Evolutionary conservation across 257 asterid genomes (phyloP), one percentile per base, ranked within the genome.

Genomic region (Solanum habrochaites): DNA sequence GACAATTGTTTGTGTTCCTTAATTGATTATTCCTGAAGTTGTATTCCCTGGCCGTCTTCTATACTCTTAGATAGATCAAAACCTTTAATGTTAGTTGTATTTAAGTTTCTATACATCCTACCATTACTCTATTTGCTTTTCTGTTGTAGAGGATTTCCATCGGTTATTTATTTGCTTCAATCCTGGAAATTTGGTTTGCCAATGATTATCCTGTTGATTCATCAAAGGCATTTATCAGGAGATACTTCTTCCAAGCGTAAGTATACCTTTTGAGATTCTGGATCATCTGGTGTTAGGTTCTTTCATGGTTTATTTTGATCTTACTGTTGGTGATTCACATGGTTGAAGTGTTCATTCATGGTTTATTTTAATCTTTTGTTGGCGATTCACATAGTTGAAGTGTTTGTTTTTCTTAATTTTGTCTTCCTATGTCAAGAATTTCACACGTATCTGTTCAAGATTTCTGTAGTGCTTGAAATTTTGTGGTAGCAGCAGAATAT

Each of bases 171-270:
- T 82, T 96, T 90, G 93, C 94, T 87, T 93, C 99, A 70, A 69
- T 89, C 82, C 71, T 92, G 94, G 99, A 95, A 93, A 93, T 96
- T 85, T 96, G 98, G 99, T 95, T 94, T 45, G 92, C 91, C 45
- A 91, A 90, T 58, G 89, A 90, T 87, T 80, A 89, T 73, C 87
- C 87, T 52, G 94, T 92, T 56, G 92, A 93, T 91, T 93, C 99
- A 85, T 87, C 94, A 37, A 87, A 88, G 87, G 83, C 94, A 87
- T 95, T 94, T 83, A 32, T 89, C 85, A 92, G 92, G 93, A 93
- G 91, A 96, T 95, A 94, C 93, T 90, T 90, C 89, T 88, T 90
- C 80, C 99, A 96, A 90, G 91, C 87, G 98, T 96, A 91, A 94
- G 98, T 91, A 85, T 82, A 64, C 64, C 39, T 29, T 67, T 64